A percentile compares a stretch with the other conserved stretches of the same genome.
These are phyloP conservation scores for Alternaria metachromatica DNA, from an alignment of 2,329 filamentous ascomycete genomes.

Conservation along the genomic window DNA sequence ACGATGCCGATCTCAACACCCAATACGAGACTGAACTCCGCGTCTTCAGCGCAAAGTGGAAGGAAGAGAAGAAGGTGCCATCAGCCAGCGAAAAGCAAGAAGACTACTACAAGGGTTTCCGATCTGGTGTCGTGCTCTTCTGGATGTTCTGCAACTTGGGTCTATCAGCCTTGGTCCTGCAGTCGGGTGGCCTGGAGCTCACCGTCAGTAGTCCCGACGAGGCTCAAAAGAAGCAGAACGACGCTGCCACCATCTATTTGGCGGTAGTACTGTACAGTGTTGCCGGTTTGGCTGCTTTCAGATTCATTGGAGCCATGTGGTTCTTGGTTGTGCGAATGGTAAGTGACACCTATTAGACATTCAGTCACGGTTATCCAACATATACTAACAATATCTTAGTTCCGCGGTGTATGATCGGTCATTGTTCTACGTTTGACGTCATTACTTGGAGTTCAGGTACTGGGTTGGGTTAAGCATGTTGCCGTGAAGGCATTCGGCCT, in stretches of 20 bases:
- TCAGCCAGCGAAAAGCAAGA: conserved; percentile 81
- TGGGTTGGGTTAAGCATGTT: conserved; percentile 8
- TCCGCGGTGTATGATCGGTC: conserved; percentile 55
- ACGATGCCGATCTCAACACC: conserved; percentile 92
- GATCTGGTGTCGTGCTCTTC: conserved; percentile 85
- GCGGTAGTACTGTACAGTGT: conserved; percentile 88
- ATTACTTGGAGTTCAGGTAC: conserved; percentile 9
- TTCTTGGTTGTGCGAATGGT: conserved; percentile 72
- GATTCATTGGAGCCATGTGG: conserved; percentile 88
- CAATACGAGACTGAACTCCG: conserved; percentile 88
- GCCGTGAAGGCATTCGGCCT: conserved; percentile 1
- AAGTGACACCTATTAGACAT: conserved; percentile 17
- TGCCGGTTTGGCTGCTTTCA: conserved; percentile 80
- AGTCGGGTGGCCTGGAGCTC: conserved; percentile 77
- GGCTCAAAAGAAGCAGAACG: conserved; percentile 53
- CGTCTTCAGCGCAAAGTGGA: conserved; percentile 76
- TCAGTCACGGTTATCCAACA: not conserved
- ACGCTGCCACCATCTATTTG: conserved; percentile 81
- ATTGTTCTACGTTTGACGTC: not conserved
- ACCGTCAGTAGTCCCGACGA: conserved; percentile 49
- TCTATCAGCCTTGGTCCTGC: conserved; percentile 83
- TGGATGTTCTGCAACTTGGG: conserved; percentile 98
- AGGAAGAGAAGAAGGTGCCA: conserved; percentile 70
- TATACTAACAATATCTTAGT: conserved; percentile 49
- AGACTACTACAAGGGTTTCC: conserved; percentile 97